phyloP scores from a whole-genome alignment of 2,329 filamentous ascomycete genomes.

The Ceratocystis diversiconidia region DNA sequence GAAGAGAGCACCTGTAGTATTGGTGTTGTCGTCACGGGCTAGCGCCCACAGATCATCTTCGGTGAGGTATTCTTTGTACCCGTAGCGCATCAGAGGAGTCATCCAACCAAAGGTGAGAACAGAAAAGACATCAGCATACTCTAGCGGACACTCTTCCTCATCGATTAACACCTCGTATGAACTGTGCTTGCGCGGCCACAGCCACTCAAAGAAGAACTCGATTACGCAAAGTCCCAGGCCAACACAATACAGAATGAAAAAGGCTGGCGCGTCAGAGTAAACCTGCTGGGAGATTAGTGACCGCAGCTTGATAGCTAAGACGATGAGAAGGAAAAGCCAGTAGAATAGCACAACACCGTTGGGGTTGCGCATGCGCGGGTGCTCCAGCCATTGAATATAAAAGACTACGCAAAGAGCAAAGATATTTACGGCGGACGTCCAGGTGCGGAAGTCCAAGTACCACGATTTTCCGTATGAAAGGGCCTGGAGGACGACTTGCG shows the following conservation, averaged over 20 bases:
- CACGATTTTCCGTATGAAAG: slow-evolving; percentile 54
- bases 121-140: slow-evolving; percentile 90
- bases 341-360: slow-evolving; percentile 84
- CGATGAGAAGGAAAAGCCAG: slow-evolving; percentile 76
- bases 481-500: slow-evolving; percentile 66
- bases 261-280: slow-evolving; percentile 50
- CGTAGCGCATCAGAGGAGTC: slow-evolving; percentile 93
- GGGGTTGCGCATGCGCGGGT: slow-evolving; percentile 66
- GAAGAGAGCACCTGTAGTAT: slow-evolving; percentile 54
- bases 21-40: slow-evolving; percentile 64
- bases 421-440: slow-evolving; percentile 60
- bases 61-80: slow-evolving; percentile 81
- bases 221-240: slow-evolving; percentile 54
- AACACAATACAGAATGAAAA: slow-evolving; percentile 63
- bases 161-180: slow-evolving; percentile 43
- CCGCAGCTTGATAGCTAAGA: slow-evolving; percentile 67
- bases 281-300: slow-evolving; percentile 69
- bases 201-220: slow-evolving; percentile 71
- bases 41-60: slow-evolving; percentile 95
- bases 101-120: slow-evolving; percentile 94
- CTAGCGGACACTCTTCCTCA: slow-evolving; percentile 55
- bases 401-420: slow-evolving; percentile 62
- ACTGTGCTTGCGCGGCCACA: slow-evolving; percentile 58
- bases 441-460: slow-evolving; percentile 72
- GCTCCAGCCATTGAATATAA: slow-evolving; percentile 71